phyloP scores from a whole-genome alignment of 352 stramenopile species.

The Pythium angustatum region DNA sequence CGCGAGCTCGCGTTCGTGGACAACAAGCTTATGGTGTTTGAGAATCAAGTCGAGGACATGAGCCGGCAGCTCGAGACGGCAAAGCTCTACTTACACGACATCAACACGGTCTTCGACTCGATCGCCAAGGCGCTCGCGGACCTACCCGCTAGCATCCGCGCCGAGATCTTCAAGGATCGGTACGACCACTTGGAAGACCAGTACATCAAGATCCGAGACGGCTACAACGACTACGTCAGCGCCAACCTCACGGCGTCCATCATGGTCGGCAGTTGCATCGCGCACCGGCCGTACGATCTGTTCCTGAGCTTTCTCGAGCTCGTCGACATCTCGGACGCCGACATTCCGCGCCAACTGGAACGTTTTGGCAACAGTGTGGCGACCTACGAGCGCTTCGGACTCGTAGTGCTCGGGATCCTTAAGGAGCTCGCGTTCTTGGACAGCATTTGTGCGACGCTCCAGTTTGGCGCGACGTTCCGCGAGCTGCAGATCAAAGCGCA shows the following conservation, averaged over 20 bases:
- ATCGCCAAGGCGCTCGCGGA: neutral
- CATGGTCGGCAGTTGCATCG: constrained; percentile 1
- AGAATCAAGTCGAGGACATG: neutral
- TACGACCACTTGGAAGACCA: constrained; percentile 4
- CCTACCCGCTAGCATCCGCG: neutral
- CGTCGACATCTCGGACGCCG: constrained; percentile 2
- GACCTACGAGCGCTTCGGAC: constrained; percentile 1
- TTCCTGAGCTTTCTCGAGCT: constrained; percentile 7
- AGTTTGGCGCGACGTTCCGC: constrained; percentile 1
- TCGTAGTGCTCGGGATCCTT: neutral
- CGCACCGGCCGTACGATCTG: constrained; percentile 3
- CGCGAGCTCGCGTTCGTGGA: constrained; percentile 1
- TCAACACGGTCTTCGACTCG: constrained; percentile 2
- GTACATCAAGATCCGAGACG: constrained; percentile 4
- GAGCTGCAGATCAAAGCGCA: neutral
- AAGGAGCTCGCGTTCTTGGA: neutral
- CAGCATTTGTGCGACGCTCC: neutral
- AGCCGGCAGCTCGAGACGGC: neutral
- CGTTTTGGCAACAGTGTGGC: neutral
- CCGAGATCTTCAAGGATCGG: constrained; percentile 5
- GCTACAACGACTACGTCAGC: neutral
- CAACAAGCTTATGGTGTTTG: neutral
- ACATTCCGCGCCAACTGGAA: constrained; percentile 1
- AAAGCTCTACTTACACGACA: neutral
- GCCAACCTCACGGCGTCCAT: neutral